These are phyloP conservation scores for Microbotryum silenes-acaulis DNA, from an alignment of 1,284 basidiomycete species.

Conservation along the genomic window DNA sequence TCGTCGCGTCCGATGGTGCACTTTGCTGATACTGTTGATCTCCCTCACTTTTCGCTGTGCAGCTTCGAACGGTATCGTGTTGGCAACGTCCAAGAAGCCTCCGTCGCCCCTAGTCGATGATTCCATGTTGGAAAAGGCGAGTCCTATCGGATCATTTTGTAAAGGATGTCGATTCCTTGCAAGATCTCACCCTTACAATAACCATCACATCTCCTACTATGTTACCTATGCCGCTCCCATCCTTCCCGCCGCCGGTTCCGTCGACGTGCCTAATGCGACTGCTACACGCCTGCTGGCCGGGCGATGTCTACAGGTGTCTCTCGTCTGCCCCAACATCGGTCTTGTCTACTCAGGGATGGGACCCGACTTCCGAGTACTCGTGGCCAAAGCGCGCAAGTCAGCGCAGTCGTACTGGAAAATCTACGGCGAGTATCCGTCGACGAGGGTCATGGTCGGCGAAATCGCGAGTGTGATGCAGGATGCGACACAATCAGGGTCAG, in stretches of 20 bases:
- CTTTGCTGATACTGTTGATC: too few species aligned
- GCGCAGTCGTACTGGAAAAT: constrained; percentile 99
- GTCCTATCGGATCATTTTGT: neutral
- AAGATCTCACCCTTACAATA: too few species aligned
- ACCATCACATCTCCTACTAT: too few species aligned
- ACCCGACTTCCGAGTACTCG: constrained; percentile 91
- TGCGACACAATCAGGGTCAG: constrained; percentile 94
- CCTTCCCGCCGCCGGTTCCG: too few species aligned
- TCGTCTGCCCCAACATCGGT: constrained; percentile 97
- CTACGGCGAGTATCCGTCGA: constrained; percentile 98
- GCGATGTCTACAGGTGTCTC: constrained; percentile 49
- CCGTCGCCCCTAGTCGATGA: constrained; percentile 97
- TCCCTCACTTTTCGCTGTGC: constrained; percentile 2
- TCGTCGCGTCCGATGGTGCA: too few species aligned
- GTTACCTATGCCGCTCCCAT: too few species aligned
- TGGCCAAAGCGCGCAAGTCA: constrained; percentile 89
- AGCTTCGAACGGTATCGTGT: constrained; percentile 98
- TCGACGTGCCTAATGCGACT: neutral
- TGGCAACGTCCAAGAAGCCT: constrained; percentile 98
- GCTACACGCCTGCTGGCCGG: too few species aligned
- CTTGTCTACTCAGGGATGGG: constrained; percentile 99
- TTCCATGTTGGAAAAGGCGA: constrained; percentile 84
- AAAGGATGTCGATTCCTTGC: too few species aligned
- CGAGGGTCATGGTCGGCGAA: constrained; percentile 90
- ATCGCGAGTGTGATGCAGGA: constrained; percentile 98